These are phyloP conservation scores for Pythium brassicae DNA, from an alignment of 352 stramenopile genomes.

Conservation along the genomic window DNA sequence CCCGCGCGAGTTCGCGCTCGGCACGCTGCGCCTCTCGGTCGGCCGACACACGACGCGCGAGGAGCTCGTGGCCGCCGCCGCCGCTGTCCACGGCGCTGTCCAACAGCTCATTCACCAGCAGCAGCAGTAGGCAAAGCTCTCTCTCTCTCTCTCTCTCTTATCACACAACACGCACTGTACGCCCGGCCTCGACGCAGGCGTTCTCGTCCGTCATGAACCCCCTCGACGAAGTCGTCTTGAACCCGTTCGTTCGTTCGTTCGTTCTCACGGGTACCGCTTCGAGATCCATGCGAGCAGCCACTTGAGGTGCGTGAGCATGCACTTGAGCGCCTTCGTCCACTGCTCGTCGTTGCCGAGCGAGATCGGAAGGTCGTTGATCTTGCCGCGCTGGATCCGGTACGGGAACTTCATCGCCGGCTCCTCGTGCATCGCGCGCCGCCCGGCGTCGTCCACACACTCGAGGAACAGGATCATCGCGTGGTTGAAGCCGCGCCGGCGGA, in stretches of 20 bases:
- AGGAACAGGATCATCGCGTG: constrained; percentile 88
- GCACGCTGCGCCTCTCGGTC: constrained; percentile 94
- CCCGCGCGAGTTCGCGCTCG: constrained; percentile 78
- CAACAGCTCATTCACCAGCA: constrained; percentile 25
- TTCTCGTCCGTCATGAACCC: constrained; percentile 3
- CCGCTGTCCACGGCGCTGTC: constrained; percentile 70
- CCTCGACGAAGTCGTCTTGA: no score
- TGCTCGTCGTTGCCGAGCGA: constrained; percentile 86
- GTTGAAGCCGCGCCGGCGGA: constrained; percentile 89
- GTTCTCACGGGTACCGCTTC: constrained; percentile 61
- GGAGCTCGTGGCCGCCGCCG: constrained; percentile 84
- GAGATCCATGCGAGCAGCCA: constrained; percentile 92
- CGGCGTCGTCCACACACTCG: constrained; percentile 84
- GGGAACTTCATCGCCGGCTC: constrained; percentile 88
- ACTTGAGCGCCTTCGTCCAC: constrained; percentile 92
- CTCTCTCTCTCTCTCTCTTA: not conserved
- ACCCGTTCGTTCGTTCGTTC: no score
- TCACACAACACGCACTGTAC: not conserved
- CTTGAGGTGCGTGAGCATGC: constrained; percentile 90
- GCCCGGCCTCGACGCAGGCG: not conserved
- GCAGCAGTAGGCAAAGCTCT: not conserved
- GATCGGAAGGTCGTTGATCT: constrained; percentile 88
- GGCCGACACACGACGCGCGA: constrained; percentile 86
- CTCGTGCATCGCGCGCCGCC: constrained; percentile 81
- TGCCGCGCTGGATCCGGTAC: constrained; percentile 88